These are phyloP conservation scores for Fusarium verrucosum DNA, from an alignment of 2,329 filamentous ascomycete genomes.

Conservation along the genomic window DNA sequence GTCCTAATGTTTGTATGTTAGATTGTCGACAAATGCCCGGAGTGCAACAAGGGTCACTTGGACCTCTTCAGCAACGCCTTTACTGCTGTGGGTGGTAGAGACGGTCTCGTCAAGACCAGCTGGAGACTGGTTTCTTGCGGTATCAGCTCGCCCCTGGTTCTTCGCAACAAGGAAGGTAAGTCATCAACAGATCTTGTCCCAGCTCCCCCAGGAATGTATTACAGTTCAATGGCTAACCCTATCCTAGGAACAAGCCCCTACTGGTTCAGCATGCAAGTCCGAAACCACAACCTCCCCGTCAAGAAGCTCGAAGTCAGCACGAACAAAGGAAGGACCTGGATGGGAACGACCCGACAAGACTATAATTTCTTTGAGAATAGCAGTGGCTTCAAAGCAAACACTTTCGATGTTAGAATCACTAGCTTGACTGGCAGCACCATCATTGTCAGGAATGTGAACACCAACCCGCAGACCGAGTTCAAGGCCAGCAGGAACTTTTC, in stretches of 20 bases:
- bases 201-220: fast-evolving
- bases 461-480: conserved; percentile 47
- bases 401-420: conserved; percentile 66
- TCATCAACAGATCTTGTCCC: conserved; percentile 22
- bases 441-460: conserved; percentile 60
- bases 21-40: conserved; percentile 58
- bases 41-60: conserved; percentile 54
- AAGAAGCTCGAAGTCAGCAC: conserved; percentile 67
- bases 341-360: conserved; percentile 59
- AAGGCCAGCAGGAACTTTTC: conserved; percentile 48
- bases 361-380: conserved; percentile 72
- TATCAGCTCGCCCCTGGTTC: conserved; percentile 52
- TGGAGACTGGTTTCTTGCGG: conserved; percentile 53
- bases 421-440: conserved; percentile 61
- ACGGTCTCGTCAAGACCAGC: conserved; percentile 50
- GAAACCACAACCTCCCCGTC: conserved; percentile 68
- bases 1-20: conserved; percentile 23
- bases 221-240: background rate
- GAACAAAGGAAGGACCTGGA: conserved; percentile 67
- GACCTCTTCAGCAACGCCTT: conserved; percentile 58
- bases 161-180: conserved; percentile 57
- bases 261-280: conserved; percentile 64
- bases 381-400: conserved; percentile 63
- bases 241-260: conserved; percentile 32
- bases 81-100: conserved; percentile 48